Evolutionary conservation across 371 early-diverging fungal genomes (phyloP).

Genomic region (Rhizopus stolonifer): DNA sequence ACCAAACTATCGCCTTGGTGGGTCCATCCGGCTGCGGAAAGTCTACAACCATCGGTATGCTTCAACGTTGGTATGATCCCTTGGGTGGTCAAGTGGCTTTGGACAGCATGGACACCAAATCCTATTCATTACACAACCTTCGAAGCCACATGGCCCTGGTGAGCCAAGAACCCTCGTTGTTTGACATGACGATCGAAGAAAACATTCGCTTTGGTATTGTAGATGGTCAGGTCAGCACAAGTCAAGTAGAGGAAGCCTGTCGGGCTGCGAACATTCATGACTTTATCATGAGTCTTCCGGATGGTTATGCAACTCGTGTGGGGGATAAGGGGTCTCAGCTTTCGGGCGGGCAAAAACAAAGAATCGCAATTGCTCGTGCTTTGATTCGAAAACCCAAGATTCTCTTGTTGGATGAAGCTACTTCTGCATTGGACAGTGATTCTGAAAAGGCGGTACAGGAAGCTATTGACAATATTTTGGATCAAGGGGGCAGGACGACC

Average conservation of each 20-base stretch:
- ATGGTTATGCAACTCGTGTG: constrained; percentile 78
- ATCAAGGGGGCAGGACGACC: constrained; percentile 60
- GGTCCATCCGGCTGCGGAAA: constrained; percentile 90
- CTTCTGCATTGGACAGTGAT: constrained; percentile 88
- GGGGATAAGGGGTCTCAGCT: constrained; percentile 75
- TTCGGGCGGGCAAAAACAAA: constrained; percentile 74
- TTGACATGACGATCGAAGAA: constrained; percentile 73
- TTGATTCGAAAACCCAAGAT: constrained; percentile 82
- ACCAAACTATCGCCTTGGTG: constrained; percentile 82
- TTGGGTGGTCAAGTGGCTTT: constrained; percentile 54
- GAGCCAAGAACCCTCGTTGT: constrained; percentile 88
- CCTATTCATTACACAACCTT: constrained; percentile 61
- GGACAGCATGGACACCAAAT: constrained; percentile 64
- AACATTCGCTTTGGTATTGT: constrained; percentile 73
- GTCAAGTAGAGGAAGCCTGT: constrained; percentile 65
- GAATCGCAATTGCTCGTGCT: constrained; percentile 71
- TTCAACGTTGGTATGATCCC: constrained; percentile 89
- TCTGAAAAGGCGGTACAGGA: constrained; percentile 87
- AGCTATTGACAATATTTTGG: constrained; percentile 75
- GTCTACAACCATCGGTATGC: constrained; percentile 76
- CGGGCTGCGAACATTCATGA: constrained; percentile 78
- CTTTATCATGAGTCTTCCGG: constrained; percentile 64
- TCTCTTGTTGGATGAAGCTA: constrained; percentile 96
- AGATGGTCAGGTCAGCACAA: constrained; percentile 43
- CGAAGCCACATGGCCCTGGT: constrained; percentile 79